Conservation (phyloP, 2,329 filamentous ascomycete species). For the Drechslerella dactyloides region DNA sequence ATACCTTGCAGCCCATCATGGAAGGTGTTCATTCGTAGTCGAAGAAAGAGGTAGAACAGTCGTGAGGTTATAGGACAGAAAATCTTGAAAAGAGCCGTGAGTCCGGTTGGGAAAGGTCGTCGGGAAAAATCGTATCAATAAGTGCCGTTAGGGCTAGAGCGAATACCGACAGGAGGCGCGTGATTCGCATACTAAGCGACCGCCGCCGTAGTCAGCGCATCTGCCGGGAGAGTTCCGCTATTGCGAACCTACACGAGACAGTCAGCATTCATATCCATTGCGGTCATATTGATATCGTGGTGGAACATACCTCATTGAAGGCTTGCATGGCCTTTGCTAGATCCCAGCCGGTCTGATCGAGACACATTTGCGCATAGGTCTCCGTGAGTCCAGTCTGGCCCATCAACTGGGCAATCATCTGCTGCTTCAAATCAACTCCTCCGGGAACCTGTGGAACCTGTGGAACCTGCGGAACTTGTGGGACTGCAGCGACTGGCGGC, state of each 20-base stretch:
- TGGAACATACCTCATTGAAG: conserved; percentile 61
- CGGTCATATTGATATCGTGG: background rate
- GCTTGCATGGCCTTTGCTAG: conserved; percentile 74
- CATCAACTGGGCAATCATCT: conserved; percentile 76
- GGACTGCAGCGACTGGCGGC: conserved; percentile 38
- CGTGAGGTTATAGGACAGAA: background rate
- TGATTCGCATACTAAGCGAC: conserved; percentile 21
- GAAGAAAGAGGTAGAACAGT: background rate
- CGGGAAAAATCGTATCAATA: background rate
- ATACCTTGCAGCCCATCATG: no score
- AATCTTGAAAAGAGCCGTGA: no score
- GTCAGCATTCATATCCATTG: conserved; percentile 13
- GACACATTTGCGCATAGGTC: conserved; percentile 79
- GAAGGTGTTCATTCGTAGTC: no score
- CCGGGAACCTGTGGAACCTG: conserved; percentile 58
- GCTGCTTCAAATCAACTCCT: conserved; percentile 65
- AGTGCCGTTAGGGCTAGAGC: background rate
- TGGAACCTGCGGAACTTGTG: conserved; percentile 5
- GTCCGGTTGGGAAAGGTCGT: background rate
- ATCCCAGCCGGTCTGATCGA: conserved; percentile 80
- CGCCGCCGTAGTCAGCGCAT: conserved; percentile 27
- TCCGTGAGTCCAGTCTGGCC: conserved; percentile 80
- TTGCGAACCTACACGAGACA: conserved; percentile 18
- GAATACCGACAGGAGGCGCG: background rate
- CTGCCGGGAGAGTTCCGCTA: conserved; percentile 27